Conservation (phyloP, 257 asterid species). For the Eucommia ulmoides region DNA sequence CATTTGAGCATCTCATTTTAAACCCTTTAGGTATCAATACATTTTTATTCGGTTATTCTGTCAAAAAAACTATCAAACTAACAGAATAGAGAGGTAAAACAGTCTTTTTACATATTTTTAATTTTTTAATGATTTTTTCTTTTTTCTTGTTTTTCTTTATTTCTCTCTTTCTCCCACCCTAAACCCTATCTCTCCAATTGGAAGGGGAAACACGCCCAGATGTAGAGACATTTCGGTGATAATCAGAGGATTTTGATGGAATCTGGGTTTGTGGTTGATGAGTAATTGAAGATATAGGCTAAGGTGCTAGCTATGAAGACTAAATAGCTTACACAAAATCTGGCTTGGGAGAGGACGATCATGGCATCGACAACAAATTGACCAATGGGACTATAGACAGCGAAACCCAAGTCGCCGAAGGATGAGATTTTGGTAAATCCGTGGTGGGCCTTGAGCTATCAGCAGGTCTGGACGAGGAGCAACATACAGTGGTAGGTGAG, state of each 20-base stretch:
- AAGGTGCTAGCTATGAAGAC: neutral
- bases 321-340: neutral
- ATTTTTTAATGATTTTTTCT: too few relatives aligned
- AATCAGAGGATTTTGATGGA: neutral
- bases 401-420: neutral
- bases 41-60: too few relatives aligned
- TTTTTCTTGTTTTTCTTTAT: too few relatives aligned
- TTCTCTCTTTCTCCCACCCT: too few relatives aligned
- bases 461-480: slow-evolving; percentile 47
- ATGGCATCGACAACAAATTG: too few relatives aligned
- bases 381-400: too few relatives aligned
- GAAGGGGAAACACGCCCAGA: neutral
- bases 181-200: too few relatives aligned
- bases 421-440: slow-evolving; percentile 36
- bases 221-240: neutral
- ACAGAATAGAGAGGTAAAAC: too few relatives aligned
- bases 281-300: neutral
- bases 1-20: too few relatives aligned
- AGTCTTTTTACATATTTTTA: too few relatives aligned
- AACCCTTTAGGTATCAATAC: too few relatives aligned
- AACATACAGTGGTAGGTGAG: slow-evolving; percentile 77
- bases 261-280: neutral
- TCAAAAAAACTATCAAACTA: too few relatives aligned
- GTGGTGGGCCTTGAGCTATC: slow-evolving; percentile 29
- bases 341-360: neutral